Conservation (phyloP, 1,284 basidiomycete species). For the Moesziomyces sp. region DNA sequence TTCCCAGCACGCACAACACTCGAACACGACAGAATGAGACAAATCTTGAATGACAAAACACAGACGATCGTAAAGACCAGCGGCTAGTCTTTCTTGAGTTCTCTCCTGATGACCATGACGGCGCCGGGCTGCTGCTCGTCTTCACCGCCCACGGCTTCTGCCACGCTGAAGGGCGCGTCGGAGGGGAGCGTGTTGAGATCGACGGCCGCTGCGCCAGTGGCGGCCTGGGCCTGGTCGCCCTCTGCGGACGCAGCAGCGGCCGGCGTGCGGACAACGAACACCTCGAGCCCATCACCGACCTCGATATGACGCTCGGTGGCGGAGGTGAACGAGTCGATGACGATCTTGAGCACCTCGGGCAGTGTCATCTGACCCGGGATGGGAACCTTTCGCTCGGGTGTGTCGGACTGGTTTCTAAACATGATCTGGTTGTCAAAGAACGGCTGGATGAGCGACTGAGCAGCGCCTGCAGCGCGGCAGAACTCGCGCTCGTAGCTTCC, state of each 20-base stretch:
- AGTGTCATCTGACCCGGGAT: slow-evolving; percentile 61
- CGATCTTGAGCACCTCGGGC: slow-evolving; percentile 59
- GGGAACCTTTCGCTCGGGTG: slow-evolving; percentile 53
- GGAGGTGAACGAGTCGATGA: slow-evolving; percentile 64
- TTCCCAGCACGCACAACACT: background rate
- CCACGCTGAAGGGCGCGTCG: slow-evolving; percentile 49
- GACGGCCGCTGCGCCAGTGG: slow-evolving; percentile 39
- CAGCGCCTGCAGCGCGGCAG: slow-evolving; percentile 65
- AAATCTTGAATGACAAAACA: too few species aligned
- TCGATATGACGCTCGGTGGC: slow-evolving; percentile 67
- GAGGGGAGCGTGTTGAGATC: slow-evolving; percentile 40
- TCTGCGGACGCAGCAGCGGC: background rate
- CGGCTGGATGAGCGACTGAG: slow-evolving; percentile 65
- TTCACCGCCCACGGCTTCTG: slow-evolving; percentile 64
- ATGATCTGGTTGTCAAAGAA: slow-evolving; percentile 68
- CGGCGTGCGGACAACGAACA: slow-evolving; percentile 61
- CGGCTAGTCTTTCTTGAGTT: slow-evolving; percentile 66
- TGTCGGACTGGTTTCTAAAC: slow-evolving; percentile 64
- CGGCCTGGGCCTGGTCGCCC: background rate
- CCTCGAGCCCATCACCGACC: slow-evolving; percentile 66
- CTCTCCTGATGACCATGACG: slow-evolving; percentile 63
- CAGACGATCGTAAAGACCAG: too few species aligned
- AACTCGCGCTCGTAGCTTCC: slow-evolving; percentile 66
- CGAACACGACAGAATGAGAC: background rate
- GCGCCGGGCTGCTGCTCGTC: slow-evolving; percentile 59